A percentile compares a stretch with the other conserved stretches of the same genome.
Evolutionary conservation across 2,329 filamentous ascomycete species (phyloP).

Genomic region (Paecilomyces variotii): DNA sequence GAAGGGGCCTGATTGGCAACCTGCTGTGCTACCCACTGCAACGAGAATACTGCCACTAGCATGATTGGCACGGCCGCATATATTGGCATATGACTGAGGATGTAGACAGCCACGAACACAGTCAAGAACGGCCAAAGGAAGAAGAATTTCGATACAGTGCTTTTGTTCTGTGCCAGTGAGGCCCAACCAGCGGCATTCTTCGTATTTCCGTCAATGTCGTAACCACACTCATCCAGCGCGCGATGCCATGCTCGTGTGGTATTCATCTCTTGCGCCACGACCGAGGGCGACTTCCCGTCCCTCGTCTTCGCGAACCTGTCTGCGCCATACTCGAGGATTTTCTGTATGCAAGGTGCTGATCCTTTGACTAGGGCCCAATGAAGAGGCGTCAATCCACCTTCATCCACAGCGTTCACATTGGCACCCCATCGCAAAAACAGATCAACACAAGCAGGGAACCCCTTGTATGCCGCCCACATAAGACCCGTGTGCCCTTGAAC

Average conservation of each 20-base stretch:
- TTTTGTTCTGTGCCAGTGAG: slow-evolving; percentile 64
- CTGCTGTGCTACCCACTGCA: slow-evolving; percentile 72
- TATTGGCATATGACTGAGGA: slow-evolving; percentile 66
- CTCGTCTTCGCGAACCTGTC: slow-evolving; percentile 86
- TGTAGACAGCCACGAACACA: slow-evolving; percentile 61
- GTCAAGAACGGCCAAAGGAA: slow-evolving; percentile 83
- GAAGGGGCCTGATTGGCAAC: slow-evolving; percentile 73
- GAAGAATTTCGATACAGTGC: slow-evolving; percentile 74
- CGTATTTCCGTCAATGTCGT: slow-evolving; percentile 67
- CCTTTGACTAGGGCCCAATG: slow-evolving; percentile 97
- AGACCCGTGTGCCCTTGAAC: slow-evolving; percentile 84
- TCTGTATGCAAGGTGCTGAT: slow-evolving; percentile 79
- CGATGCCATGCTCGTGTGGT: slow-evolving; percentile 73
- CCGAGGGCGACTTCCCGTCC: slow-evolving; percentile 81
- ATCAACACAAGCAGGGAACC: slow-evolving; percentile 85
- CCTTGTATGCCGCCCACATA: slow-evolving; percentile 99
- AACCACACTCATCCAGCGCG: slow-evolving; percentile 76
- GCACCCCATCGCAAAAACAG: slow-evolving; percentile 91
- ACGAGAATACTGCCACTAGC: slow-evolving; percentile 52
- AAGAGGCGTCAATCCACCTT: slow-evolving; percentile 86
- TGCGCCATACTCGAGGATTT: slow-evolving; percentile 89
- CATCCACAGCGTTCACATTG: slow-evolving; percentile 81
- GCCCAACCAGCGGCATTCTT: slow-evolving; percentile 63
- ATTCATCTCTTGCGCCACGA: slow-evolving; percentile 85
- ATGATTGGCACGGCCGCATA: slow-evolving; percentile 69